Evolutionary conservation across 2,329 filamentous ascomycete species (phyloP).

Genomic region (Ascochyta fabae): DNA sequence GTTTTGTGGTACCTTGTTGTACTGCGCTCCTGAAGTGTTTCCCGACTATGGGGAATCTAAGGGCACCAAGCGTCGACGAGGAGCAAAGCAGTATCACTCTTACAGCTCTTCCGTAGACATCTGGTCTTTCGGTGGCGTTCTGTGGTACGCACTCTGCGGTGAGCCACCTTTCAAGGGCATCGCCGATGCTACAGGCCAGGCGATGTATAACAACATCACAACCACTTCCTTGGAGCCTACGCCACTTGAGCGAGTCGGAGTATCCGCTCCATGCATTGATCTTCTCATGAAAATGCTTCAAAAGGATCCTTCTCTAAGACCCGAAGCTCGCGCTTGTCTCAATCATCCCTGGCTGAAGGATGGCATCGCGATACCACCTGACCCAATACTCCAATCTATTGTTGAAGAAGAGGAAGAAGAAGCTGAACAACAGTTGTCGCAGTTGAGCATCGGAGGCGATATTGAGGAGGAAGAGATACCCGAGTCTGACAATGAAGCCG

Average conservation of each 20-base stretch:
- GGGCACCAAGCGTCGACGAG: conserved; percentile 68
- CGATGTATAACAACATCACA: conserved; percentile 88
- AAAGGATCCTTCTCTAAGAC: conserved; percentile 77
- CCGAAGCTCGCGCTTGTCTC: conserved; percentile 74
- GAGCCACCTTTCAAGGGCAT: conserved; percentile 82
- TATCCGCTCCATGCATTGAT: conserved; percentile 73
- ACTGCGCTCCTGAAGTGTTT: conserved; percentile 97
- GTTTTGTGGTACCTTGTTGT: conserved; percentile 93
- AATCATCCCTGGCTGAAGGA: conserved; percentile 75
- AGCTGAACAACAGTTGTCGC: conserved; percentile 48
- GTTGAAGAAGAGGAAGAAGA: conserved; percentile 56
- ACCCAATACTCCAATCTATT: conserved; percentile 50
- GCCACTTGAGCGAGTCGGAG: conserved; percentile 63
- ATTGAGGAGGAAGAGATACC: conserved; percentile 30
- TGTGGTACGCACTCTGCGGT: conserved; percentile 84
- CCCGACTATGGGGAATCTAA: conserved; percentile 75
- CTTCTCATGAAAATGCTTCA: conserved; percentile 82
- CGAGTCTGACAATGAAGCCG: conserved; percentile 37
- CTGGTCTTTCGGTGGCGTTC: conserved; percentile 92
- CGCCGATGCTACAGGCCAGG: conserved; percentile 75
- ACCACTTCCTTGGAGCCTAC: conserved; percentile 70
- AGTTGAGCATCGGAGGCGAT: conserved; percentile 60
- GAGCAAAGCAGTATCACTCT: conserved; percentile 59
- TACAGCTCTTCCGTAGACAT: conserved; percentile 95
- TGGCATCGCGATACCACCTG: conserved; percentile 49